Percentiles rank a stretch among this genome's conserved stretches.
Conservation (phyloP, 2,329 filamentous ascomycete species). For the Nakataea oryzae region DNA sequence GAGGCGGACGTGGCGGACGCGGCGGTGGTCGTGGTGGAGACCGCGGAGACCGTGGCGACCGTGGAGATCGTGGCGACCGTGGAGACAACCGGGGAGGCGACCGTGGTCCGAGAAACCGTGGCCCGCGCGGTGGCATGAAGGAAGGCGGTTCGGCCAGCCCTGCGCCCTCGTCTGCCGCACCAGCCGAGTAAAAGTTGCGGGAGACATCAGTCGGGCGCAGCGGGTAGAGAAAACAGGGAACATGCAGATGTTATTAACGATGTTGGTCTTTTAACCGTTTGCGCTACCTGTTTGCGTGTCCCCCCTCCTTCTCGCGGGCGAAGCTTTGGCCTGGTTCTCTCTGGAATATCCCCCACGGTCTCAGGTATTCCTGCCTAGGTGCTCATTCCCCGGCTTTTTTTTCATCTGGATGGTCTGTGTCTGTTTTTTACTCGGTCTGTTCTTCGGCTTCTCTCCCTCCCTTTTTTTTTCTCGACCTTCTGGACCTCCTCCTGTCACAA, state of each 20-base stretch:
- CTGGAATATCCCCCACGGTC: background rate
- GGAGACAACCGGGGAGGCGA: slow-evolving; percentile 42
- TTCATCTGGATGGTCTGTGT: background rate
- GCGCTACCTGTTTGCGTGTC: background rate
- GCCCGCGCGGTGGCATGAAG: slow-evolving; percentile 23
- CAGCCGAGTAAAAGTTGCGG: slow-evolving; percentile 12
- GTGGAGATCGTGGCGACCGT: slow-evolving; percentile 46
- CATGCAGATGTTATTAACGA: background rate
- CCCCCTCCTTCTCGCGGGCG: too few relatives aligned
- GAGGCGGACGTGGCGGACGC: slow-evolving; percentile 45
- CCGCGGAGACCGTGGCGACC: slow-evolving; percentile 41
- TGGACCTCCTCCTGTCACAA: background rate
- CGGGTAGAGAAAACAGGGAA: background rate
- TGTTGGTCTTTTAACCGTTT: background rate
- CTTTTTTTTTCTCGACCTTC: background rate
- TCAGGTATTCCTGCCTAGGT: background rate
- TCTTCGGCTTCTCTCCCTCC: slow-evolving; percentile 1
- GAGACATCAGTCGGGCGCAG: background rate
- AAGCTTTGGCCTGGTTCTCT: background rate
- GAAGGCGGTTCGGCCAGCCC: slow-evolving; percentile 48
- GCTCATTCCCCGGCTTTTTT: background rate
- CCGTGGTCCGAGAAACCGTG: slow-evolving; percentile 44
- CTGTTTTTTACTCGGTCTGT: background rate
- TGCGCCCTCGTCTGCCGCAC: slow-evolving; percentile 39
- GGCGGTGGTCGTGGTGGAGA: slow-evolving; percentile 43